Evolutionary conservation across 1,139 yeast genomes (phyloP).

Genomic region (Nakaseomyces kungkrabaensis): DNA sequence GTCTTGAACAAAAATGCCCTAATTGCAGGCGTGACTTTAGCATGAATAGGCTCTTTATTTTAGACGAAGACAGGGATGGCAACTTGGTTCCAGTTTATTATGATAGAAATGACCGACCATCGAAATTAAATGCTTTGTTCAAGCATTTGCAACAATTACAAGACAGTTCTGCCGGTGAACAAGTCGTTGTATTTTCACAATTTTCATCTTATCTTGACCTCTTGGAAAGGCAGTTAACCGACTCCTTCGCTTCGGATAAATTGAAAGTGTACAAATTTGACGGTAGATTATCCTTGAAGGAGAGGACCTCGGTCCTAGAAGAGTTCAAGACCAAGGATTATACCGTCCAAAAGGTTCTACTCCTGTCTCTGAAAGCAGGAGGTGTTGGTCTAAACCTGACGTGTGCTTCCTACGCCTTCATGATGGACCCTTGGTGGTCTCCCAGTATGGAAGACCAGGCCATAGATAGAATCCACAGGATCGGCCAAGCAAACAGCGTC

Average conservation of each 20-base stretch:
- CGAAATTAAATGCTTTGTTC: slow-evolving; percentile 66
- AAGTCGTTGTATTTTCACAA: slow-evolving; percentile 83
- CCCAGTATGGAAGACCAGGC: slow-evolving; percentile 93
- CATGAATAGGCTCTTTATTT: slow-evolving; percentile 18
- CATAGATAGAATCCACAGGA: slow-evolving; percentile 84
- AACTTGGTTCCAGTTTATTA: slow-evolving; percentile 13
- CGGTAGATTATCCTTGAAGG: slow-evolving; percentile 63
- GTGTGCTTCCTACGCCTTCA: slow-evolving; percentile 72
- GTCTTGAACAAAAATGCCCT: slow-evolving; percentile 40
- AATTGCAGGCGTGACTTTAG: slow-evolving; percentile 36
- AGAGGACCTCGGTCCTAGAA: slow-evolving; percentile 52
- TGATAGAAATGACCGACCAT: slow-evolving; percentile 37
- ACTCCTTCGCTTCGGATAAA: slow-evolving; percentile 11
- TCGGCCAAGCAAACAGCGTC: slow-evolving; percentile 73
- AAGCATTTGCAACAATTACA: slow-evolving; percentile 46
- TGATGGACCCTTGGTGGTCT: slow-evolving; percentile 99
- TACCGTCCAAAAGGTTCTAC: slow-evolving; percentile 43
- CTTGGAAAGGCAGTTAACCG: slow-evolving; percentile 49
- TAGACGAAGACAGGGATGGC: slow-evolving; percentile 8
- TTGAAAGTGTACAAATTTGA: slow-evolving; percentile 52
- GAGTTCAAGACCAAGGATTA: slow-evolving; percentile 38
- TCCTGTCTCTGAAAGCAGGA: slow-evolving; percentile 82
- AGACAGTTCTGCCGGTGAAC: slow-evolving; percentile 52
- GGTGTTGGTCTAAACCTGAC: slow-evolving; percentile 92
- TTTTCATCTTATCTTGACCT: slow-evolving; percentile 77